Evolutionary conservation across 2,329 filamentous ascomycete genomes (phyloP), one percentile per base, ranked within the genome.

Genomic region (Grosmannia huntii): DNA sequence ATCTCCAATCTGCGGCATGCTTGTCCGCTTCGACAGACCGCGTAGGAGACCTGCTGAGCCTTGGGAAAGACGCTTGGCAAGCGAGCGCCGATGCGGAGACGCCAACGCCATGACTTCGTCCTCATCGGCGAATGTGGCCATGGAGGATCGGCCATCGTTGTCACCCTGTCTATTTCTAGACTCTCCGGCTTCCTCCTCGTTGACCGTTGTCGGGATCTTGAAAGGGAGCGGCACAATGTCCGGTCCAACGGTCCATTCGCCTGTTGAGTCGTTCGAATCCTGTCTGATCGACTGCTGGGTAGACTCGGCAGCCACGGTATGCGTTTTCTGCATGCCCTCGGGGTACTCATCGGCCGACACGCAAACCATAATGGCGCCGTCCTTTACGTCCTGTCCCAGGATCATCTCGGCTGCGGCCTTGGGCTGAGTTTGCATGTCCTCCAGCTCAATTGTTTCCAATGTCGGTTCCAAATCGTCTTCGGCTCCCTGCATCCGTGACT

Each of bases 41-140:
- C 72, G 68, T n/a, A 79, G 64, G 10, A 79, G 59, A 28, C 73
- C 70, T 14, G 65, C 69, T 2, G 80, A 80, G 54, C 73, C 70
- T 14, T 69, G 71, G 1, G 81, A 82, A 2, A 81, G 66, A 21
- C 76, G 73, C 55, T 77, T 76, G 5, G 73, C 75, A 21, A 76
- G 62, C 4, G 76, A 75, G 16, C 66, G 65, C 25, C 71, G 69
- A 56, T 67, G 49, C 16, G 9, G 44, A 3, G 59, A 51, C 62
- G 54, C 57, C 63, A 53, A 62, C 67, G 50, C 57, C 60, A 12
- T 69, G n/a, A 21, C 65, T n/a, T 77, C 76, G 12, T 77, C 76
- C 31, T 84, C 73, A 59, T 86, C 84, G 19, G 85, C 84, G 65
- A 86, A 78, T 0, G 87, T 87, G 3, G 85, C 88, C 23, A 88